Base-by-base conservation (phyloP, 805 yeast genomes). In the Saccharomycopsis schoenii region DNA sequence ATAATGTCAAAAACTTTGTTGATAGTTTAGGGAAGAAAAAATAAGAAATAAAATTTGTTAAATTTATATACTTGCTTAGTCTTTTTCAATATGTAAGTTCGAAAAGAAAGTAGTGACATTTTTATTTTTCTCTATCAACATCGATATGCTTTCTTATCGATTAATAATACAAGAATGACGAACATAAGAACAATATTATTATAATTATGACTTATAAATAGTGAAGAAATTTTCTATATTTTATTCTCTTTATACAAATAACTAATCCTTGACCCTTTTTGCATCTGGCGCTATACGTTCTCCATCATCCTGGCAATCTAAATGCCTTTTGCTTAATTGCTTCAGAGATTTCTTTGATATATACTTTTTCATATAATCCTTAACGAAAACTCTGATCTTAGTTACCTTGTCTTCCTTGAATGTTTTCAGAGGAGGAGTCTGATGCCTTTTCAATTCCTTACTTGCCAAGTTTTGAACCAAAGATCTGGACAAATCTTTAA, bases 1-100 rank as follows among this genome's bases (percentile, higher is more conserved):
- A 94, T 73, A 89, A 94, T 69, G 82, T 94, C 74, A 97, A 93
- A 72, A 83, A 87, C 59, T 94, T 94, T 72, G 93, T 60, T 21
- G 43, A 39, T 29, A 60, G 62, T 19, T 52, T 60, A 51, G 60
- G 60, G 17, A 51, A 40, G 15, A 54, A 54, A 25, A 43, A 37
- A 14, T 39, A 59, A n/a, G n/a, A 21, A 9, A n/a, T n/a, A n/a
- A n/a, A n/a, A n/a, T n/a, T n/a, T n/a, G n/a, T n/a, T n/a, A n/a
- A n/a, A n/a, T n/a, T n/a, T n/a, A n/a, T n/a, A n/a, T n/a, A n/a
- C n/a, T n/a, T n/a, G n/a, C n/a, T n/a, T n/a, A n/a, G n/a, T n/a
- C n/a, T n/a, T n/a, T n/a, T n/a, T n/a, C n/a, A n/a, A n/a, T n/a
- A n/a, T n/a, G n/a, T n/a, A n/a, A n/a, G n/a, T n/a, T n/a, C n/a